Conservation (phyloP, 176 grass and related monocot genomes). For the Carex scoparia region DNA sequence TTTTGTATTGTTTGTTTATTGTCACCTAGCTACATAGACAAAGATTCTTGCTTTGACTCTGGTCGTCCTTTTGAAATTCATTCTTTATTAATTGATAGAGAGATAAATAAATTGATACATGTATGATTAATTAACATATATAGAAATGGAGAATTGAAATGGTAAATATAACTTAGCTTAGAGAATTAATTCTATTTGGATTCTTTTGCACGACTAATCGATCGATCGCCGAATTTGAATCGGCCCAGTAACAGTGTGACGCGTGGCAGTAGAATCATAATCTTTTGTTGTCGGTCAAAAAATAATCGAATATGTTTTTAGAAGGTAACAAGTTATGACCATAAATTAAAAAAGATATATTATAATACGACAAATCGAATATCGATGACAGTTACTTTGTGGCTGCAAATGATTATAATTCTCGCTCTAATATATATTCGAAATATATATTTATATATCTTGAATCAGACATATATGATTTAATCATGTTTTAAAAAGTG, state of each 20-base stretch:
- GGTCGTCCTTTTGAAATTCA: background rate
- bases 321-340: no score
- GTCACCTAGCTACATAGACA: background rate
- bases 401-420: background rate
- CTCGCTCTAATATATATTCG: no score
- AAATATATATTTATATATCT: no score
- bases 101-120: background rate
- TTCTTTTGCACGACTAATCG: background rate
- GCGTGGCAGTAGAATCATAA: background rate
- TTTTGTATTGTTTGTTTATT: conserved; percentile 17
- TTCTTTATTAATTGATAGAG: background rate
- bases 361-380: background rate
- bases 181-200: background rate
- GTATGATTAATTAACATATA: background rate
- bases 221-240: background rate
- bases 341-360: background rate
- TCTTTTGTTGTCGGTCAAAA: background rate
- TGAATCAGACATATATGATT: no score
- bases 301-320: background rate
- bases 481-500: no score
- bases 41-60: conserved; percentile 25
- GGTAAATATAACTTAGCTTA: background rate
- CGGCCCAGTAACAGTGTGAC: background rate
- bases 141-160: background rate
- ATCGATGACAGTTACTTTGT: background rate